A percentile compares a stretch with the other conserved stretches of the same genome.
Conservation (phyloP, 495 filamentous ascomycete species). For the Tuber umbilicatum region DNA sequence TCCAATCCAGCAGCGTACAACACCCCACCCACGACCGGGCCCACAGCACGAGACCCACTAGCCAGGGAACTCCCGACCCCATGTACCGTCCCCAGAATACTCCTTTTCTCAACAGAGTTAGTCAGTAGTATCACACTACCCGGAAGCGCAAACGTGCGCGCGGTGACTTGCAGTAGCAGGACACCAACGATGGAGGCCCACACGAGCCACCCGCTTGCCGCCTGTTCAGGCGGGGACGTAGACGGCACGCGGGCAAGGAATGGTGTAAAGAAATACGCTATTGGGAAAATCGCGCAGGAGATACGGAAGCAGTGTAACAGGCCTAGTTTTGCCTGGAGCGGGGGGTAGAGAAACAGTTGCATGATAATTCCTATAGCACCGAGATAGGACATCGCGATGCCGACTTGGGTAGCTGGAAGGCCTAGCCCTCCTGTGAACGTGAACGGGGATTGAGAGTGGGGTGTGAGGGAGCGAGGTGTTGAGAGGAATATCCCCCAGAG, state of each 20-base stretch:
- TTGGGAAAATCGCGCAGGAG: conserved; percentile 58
- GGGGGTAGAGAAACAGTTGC: conserved; percentile 64
- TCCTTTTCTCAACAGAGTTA: conserved; percentile 58
- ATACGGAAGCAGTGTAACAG: conserved; percentile 56
- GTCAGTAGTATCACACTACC: conserved; percentile 63
- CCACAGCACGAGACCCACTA: conserved; percentile 56
- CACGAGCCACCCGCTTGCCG: conserved; percentile 45
- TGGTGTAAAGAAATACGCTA: conserved; percentile 61
- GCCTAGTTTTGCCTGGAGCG: conserved; percentile 54
- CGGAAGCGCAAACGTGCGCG: conserved; percentile 64
- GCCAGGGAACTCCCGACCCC: conserved; percentile 61
- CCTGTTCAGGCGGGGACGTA: conserved; percentile 31
- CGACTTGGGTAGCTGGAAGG: conserved; percentile 58
- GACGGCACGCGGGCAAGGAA: conserved; percentile 58
- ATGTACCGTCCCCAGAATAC: conserved; percentile 61
- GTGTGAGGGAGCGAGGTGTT: conserved; percentile 52
- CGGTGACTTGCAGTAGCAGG: conserved; percentile 61
- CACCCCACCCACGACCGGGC: conserved; percentile 60
- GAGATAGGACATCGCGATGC: conserved; percentile 60
- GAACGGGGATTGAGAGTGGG: conserved; percentile 48
- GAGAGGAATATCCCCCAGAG: conserved; percentile 67
- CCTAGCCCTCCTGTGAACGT: conserved; percentile 65
- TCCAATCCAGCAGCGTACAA: conserved; percentile 59
- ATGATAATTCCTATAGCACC: conserved; percentile 62
- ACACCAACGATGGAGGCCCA: conserved; percentile 57